Percentiles rank a stretch among this genome's conserved stretches.
Conservation (phyloP, 305 asterid genomes). For the Rubia peregrina region DNA sequence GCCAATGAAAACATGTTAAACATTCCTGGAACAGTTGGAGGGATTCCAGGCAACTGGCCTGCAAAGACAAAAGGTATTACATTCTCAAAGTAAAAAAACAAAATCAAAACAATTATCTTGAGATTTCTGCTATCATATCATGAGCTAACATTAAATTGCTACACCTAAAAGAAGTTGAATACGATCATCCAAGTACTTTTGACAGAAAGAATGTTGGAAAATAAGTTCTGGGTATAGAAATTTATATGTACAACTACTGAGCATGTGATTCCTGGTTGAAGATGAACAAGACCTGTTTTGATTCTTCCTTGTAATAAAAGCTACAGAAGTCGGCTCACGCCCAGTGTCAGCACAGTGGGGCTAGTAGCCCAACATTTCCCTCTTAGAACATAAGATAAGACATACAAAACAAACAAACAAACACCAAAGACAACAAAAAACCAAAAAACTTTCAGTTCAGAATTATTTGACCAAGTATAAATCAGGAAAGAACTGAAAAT, state of each 20-base stretch:
- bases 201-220: not conserved
- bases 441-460: slow-evolving; percentile 94
- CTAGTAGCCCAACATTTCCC: slow-evolving; percentile 99
- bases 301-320: slow-evolving; percentile 89
- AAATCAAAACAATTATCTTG: not conserved
- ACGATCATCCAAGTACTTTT: not conserved
- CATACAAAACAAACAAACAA: slow-evolving; percentile 98
- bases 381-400: slow-evolving; percentile 88
- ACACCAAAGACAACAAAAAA: slow-evolving; percentile 90
- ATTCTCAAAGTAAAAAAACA: slow-evolving; percentile 7
- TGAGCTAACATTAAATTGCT: slow-evolving; percentile 7
- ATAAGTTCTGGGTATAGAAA: slow-evolving; percentile 9
- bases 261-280: slow-evolving; percentile 85
- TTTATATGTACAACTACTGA: slow-evolving; percentile 53
- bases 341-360: slow-evolving; percentile 99
- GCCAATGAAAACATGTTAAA: slow-evolving; percentile 69
- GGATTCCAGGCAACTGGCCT: slow-evolving; percentile 73
- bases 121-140: not conserved
- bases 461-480: slow-evolving; percentile 48
- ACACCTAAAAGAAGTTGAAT: not conserved
- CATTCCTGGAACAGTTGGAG: slow-evolving; percentile 71
- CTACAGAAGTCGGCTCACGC: slow-evolving; percentile 99
- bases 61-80: slow-evolving; percentile 33
- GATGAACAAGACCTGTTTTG: slow-evolving; percentile 95
- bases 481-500: slow-evolving; percentile 36